Evolutionary conservation across 441 rosid species (phyloP), one percentile per base, ranked within the genome.

Genomic region (Euphorbia celastroides): DNA sequence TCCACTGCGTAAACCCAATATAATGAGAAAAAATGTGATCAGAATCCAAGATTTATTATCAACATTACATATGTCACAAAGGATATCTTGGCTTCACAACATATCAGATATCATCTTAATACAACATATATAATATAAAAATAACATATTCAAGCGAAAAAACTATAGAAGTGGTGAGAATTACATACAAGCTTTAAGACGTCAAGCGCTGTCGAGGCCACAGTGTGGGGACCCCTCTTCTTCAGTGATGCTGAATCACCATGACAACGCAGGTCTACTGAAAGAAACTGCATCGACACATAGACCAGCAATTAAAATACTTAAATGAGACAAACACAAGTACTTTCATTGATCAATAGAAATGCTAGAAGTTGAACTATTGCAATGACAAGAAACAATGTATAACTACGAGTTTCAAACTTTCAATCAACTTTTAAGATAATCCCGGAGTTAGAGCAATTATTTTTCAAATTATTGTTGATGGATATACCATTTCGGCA

Each of bases 181-280:
- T 58, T 66, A 74, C 87, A 7, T 72, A 91, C 99, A 57, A 91
- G 93, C 82, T 88, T 89, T 68, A 93, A 73, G 77, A 91, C 96
- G 57, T 93, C 99, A 59, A 75, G 81, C 62, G 97, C 99, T 54
- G 97, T 86, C 57, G 96, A 80, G 69, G 92, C 84, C 73, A 93
- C 96, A 61, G 90, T 84, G 48, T 93, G 87, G 34, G 95, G 89
- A 55, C 83, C 82, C 65, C 83, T 86, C 83, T 83, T 89, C 78
- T 79, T 84, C 70, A 85, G 71, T 41, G 84, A 75, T 46, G 99
- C 81, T 32, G 99, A 93, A 80, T 93, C 97, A 64, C 99, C 97
- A 72, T 93, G 97, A 78, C 99, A 93, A 65, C 96, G 86, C 60
- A 93, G 78, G 75, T 93, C 99, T 25, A 93, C 92, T 60, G 85